Base-by-base conservation (phyloP, 2,329 filamentous ascomycete genomes). In the Zalaria obscura region DNA sequence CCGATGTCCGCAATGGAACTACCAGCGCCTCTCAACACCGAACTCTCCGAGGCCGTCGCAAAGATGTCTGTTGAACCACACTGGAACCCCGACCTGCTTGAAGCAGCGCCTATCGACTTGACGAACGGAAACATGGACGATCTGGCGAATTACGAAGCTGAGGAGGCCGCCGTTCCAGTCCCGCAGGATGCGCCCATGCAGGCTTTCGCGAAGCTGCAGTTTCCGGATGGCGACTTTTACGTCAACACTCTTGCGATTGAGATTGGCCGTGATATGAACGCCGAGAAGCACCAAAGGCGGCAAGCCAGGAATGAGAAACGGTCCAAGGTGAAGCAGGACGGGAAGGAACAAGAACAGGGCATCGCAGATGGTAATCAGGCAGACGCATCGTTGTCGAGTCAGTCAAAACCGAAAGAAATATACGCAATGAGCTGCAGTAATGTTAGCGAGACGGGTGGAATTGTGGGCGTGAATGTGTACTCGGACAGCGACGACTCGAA, bases 191-290 rank as follows among this genome's bases (percentile, higher is more conserved):
- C 40, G 27, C 46, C 46, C 39, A 71, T 76, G 45, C 68, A 72
- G 48, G 76, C 75, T 29, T 80, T 75, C 57, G 76, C 76, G 34
- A 76, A 77, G 54, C 64, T 88, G 46, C 74, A 78, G 52, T 87
- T 88, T 55, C 70, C 73, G 49, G 83, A 88, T 64, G 80, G 81
- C 54, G 73, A 78, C 42, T 87, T 83, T 57, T 82, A 83, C 60
- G 82, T 88, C 76, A 84, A 78, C 40, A 85, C 80, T 1, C 80
- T 79, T 51, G 70, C 75, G 40, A 72, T 87, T 50, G 73, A 83
- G 43, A 75, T 88, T 27, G 82, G 81, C 41, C 78, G 83, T 46
- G 82, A 87, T 58, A 69, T 78, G 52, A 63, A 68, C 40, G 76
- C 76, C 6, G 60, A 76, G 32, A 46, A 43, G 36, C 40, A 44